Conservation (phyloP, 352 stramenopile genomes). For the Phytopythium helicoides region DNA sequence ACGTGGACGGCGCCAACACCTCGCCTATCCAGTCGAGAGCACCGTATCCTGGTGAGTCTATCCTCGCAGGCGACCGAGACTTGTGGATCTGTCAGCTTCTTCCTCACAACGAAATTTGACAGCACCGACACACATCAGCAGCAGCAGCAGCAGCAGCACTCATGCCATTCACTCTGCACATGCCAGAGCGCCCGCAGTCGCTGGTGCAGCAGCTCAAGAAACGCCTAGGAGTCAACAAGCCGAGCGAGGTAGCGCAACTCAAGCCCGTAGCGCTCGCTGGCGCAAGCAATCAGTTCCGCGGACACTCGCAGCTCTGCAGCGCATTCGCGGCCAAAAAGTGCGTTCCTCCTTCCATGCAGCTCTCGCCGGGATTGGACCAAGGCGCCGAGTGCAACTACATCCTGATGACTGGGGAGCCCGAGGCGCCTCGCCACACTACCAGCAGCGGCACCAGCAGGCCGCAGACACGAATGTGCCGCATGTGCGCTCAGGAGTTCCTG, state of each 20-base stretch:
- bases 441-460: constrained; percentile 39
- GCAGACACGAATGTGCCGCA: constrained; percentile 43
- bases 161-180: constrained; percentile 16
- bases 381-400: constrained; percentile 14
- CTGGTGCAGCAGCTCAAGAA: constrained; percentile 23
- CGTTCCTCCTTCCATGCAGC: background rate
- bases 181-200: constrained; percentile 29
- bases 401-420: constrained; percentile 30
- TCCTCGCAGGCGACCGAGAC: background rate
- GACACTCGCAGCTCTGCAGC: constrained; percentile 55
- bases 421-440: constrained; percentile 38
- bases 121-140: constrained; percentile 1
- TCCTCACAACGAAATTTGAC: background rate
- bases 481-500: constrained; percentile 63
- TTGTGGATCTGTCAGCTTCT: background rate
- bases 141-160: constrained; percentile 15
- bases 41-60: too few relatives aligned
- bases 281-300: constrained; percentile 50
- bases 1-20: too few relatives aligned
- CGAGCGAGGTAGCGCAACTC: constrained; percentile 57
- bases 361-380: background rate
- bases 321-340: constrained; percentile 34
- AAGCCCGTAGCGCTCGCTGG: constrained; percentile 65
- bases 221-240: constrained; percentile 34
- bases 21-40: too few relatives aligned